Percentiles rank a stretch among this genome's conserved stretches.
phyloP scores from a whole-genome alignment of 1,139 yeast genomes.

The Yamadazyma buinensis region DNA sequence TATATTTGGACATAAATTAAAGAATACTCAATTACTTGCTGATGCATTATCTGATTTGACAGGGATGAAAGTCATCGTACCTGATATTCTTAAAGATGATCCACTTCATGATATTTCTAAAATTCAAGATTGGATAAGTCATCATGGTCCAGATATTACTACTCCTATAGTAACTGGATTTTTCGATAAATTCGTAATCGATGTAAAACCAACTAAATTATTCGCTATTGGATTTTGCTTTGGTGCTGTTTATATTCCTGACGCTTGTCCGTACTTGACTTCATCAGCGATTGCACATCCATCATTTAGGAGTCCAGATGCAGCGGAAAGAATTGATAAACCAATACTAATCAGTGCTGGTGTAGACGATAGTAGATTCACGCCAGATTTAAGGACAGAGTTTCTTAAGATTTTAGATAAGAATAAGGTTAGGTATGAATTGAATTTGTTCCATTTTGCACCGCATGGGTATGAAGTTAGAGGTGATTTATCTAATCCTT shows the following conservation, averaged over 20 bases:
- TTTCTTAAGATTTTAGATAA: constrained; percentile 50
- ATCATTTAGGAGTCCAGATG: constrained; percentile 59
- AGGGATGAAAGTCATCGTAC: constrained; percentile 63
- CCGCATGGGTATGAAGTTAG: constrained; percentile 72
- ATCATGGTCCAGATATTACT: constrained; percentile 48
- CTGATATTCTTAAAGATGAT: constrained; percentile 67
- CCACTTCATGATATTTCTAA: constrained; percentile 27
- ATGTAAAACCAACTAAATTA: constrained; percentile 46
- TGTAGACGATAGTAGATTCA: constrained; percentile 57
- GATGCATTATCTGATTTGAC: constrained; percentile 56
- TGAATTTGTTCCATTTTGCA: constrained; percentile 58
- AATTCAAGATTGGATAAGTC: constrained; percentile 46
- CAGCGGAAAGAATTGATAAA: constrained; percentile 48
- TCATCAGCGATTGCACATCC: constrained; percentile 80
- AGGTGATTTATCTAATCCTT: constrained; percentile 60
- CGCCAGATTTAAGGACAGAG: constrained; percentile 54
- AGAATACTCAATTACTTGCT: constrained; percentile 60
- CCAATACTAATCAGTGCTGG: constrained; percentile 74
- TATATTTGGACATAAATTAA: constrained; percentile 55
- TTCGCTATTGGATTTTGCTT: constrained; percentile 75
- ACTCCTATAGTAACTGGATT: constrained; percentile 34
- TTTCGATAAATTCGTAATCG: constrained; percentile 37
- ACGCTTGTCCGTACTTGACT: constrained; percentile 42
- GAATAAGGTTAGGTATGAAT: constrained; percentile 46
- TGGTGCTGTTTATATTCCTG: constrained; percentile 67